Percentiles rank a stretch among this genome's conserved stretches.
These are phyloP conservation scores for Xylaria sp. DNA, from an alignment of 2,329 filamentous ascomycete species.

Conservation along the genomic window DNA sequence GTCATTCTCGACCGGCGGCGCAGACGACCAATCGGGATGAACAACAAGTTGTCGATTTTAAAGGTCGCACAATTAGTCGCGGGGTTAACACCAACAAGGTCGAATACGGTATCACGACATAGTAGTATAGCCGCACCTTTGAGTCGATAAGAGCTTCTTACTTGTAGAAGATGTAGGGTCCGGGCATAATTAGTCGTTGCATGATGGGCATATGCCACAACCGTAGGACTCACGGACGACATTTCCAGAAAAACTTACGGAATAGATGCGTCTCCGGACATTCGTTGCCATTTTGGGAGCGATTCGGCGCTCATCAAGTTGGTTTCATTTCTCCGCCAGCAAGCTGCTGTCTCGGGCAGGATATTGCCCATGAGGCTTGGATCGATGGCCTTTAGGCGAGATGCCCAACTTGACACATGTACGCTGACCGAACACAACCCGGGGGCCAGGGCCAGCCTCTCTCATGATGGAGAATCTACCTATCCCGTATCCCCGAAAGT, in stretches of 20 bases:
- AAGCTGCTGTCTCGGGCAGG: too few species aligned
- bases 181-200: not conserved
- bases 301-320: not conserved
- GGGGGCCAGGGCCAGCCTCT: too few species aligned
- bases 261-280: not conserved
- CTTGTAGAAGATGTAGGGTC: not conserved
- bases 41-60: not conserved
- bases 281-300: not conserved
- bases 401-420: too few species aligned
- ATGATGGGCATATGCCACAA: not conserved
- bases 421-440: too few species aligned
- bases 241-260: not conserved
- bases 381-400: too few species aligned
- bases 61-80: conserved; percentile 5
- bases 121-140: conserved; percentile 46
- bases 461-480: too few species aligned
- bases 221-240: not conserved
- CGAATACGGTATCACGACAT: conserved; percentile 44
- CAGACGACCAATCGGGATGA: not conserved
- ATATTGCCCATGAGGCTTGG: too few species aligned
- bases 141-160: not conserved
- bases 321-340: too few species aligned
- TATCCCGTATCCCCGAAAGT: too few species aligned
- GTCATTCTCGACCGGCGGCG: not conserved
- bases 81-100: not conserved